Evolutionary conservation across 495 filamentous ascomycete genomes (phyloP).

Genomic region (Physcia stellaris): DNA sequence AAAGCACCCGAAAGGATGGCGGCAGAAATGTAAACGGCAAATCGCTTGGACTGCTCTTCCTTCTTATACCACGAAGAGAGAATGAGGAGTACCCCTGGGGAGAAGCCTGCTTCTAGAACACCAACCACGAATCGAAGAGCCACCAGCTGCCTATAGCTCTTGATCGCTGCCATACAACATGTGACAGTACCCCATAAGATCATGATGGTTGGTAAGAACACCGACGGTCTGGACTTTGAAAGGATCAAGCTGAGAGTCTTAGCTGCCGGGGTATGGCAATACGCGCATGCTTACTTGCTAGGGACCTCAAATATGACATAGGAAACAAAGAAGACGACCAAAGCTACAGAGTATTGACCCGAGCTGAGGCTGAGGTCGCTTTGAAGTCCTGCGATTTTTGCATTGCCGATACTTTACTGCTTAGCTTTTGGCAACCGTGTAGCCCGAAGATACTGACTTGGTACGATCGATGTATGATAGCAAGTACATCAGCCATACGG

Average conservation of each 20-base stretch:
- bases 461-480: conserved; percentile 27
- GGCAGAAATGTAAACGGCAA: conserved; percentile 36
- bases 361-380: conserved; percentile 25
- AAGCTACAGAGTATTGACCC: conserved; percentile 22
- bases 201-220: conserved; percentile 33
- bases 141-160: conserved; percentile 29
- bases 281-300: conserved; percentile 8
- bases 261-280: no score
- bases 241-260: conserved; percentile 33
- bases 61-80: conserved; percentile 39
- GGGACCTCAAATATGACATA: conserved; percentile 36
- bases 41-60: conserved; percentile 35
- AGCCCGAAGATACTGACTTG: conserved; percentile 1
- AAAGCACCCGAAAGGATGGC: conserved; percentile 37
- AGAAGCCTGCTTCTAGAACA: conserved; percentile 29
- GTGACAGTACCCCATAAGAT: conserved; percentile 26
- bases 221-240: conserved; percentile 23
- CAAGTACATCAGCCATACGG: conserved; percentile 26
- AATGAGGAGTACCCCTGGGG: conserved; percentile 30
- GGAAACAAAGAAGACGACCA: conserved; percentile 31
- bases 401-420: conserved; percentile 29
- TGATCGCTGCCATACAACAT: conserved; percentile 28
- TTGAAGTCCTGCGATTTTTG: conserved; percentile 29
- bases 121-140: conserved; percentile 27
- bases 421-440: background rate